Evolutionary conservation across 2,329 filamentous ascomycete genomes (phyloP).

Genomic region (Aphanocladium album): DNA sequence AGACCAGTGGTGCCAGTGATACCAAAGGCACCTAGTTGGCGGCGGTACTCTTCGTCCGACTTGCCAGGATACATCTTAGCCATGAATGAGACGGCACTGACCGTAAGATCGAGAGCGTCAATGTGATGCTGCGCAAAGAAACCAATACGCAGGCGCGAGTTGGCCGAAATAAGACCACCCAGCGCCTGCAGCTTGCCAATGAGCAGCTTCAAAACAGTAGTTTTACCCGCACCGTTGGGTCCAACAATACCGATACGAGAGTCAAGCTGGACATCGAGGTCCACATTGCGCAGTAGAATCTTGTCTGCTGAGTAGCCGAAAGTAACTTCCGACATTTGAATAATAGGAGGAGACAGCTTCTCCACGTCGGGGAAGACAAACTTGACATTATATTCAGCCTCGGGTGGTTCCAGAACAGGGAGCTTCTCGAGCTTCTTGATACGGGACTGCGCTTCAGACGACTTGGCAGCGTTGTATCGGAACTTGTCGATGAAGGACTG

Average conservation of each 20-base stretch:
- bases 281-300: conserved; percentile 75
- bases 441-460: conserved; percentile 93
- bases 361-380: conserved; percentile 98
- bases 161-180: conserved; percentile 76
- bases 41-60: conserved; percentile 93
- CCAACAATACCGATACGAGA: conserved; percentile 99
- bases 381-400: conserved; percentile 91
- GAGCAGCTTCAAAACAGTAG: conserved; percentile 95
- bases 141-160: conserved; percentile 83
- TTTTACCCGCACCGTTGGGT: conserved; percentile 97
- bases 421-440: conserved; percentile 99
- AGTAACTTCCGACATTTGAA: conserved; percentile 89
- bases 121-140: conserved; percentile 99
- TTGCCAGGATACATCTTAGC: conserved; percentile 83
- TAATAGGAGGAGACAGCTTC: conserved; percentile 93
- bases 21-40: conserved; percentile 85
- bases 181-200: conserved; percentile 77
- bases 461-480: conserved; percentile 97
- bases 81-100: conserved; percentile 94
- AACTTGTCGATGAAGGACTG: conserved; percentile 99
- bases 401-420: conserved; percentile 84
- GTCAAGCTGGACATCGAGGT: conserved; percentile 95
- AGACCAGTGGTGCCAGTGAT: conserved; percentile 93
- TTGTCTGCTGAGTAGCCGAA: conserved; percentile 85
- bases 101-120: conserved; percentile 85